Evolutionary conservation across 2,329 filamentous ascomycete genomes (phyloP), one percentile per base, ranked within the genome.

Genomic region (Penicillium rolfsii): DNA sequence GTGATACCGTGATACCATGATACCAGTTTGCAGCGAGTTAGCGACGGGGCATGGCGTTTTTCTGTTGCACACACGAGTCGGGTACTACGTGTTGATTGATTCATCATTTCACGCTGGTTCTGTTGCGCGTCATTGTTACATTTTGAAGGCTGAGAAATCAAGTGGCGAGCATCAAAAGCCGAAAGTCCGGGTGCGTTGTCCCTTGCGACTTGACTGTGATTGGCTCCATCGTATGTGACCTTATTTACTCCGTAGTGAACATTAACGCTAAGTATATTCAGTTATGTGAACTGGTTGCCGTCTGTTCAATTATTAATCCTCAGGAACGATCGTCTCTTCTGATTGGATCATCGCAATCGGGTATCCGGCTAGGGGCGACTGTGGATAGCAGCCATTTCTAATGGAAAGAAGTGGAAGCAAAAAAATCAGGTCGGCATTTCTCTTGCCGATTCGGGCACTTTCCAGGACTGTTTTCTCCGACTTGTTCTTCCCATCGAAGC

Each of bases 391-490:
- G 22, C 6, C 30, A 12, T 2, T 2, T 43, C 6, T 5, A 26
- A 30, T 45, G 26, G 52, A 55, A 57, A 8, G 35, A 11, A 16
- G 36, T 38, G 30, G 45, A 41, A 50, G 35, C 19, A 46, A 16
- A 26, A 55, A 22, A 19, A 30, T 33, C 30, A 2, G 33, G 5
- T 22, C 52, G 52, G 52, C 26, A 45, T 19, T 16, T 14, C n/a
- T 24, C 9, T n/a, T 35, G 52, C 57, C 57, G 57, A 55, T 36
- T 59, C 57, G 57, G 57, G 45, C 52, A 59, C 45, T 59, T 33
- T 35, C 12, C 24, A 28, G 3, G 6, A 14, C 4, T n/a, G 38
- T 30, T 30, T 19, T 7, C 16, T 40, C 22, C 50, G 11, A 22
- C 14, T 11, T 14, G 28, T 12, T 24, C 19, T 5, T 4, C 49